Evolutionary conservation across 169 alveolate species (phyloP).

Genomic region (Plasmodium inui): DNA sequence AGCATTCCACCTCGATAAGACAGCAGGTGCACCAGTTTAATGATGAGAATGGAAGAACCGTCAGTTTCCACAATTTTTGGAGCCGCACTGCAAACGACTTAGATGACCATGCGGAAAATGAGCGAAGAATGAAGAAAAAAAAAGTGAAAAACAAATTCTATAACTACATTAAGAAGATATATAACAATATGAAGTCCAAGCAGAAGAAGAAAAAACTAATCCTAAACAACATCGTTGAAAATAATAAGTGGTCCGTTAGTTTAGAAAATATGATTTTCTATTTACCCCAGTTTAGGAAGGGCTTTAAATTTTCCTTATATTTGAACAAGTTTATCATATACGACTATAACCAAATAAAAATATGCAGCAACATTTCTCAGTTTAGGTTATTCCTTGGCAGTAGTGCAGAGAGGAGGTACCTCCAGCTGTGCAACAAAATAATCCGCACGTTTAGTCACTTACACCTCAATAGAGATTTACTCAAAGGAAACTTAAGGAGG

Average conservation of each 20-base stretch:
- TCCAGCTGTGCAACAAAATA: slow-evolving; percentile 57
- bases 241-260: slow-evolving; percentile 34
- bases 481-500: slow-evolving; percentile 39
- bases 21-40: background rate
- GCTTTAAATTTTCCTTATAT: slow-evolving; percentile 50
- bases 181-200: slow-evolving; percentile 33
- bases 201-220: slow-evolving; percentile 3
- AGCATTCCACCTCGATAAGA: slow-evolving; percentile 15
- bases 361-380: slow-evolving; percentile 64
- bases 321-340: slow-evolving; percentile 49
- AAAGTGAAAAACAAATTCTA: slow-evolving; percentile 28
- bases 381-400: slow-evolving; percentile 34
- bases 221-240: slow-evolving; percentile 39
- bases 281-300: slow-evolving; percentile 34
- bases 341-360: slow-evolving; percentile 55
- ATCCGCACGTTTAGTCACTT: slow-evolving; percentile 15
- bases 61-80: background rate
- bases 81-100: background rate
- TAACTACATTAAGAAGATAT: slow-evolving; percentile 35
- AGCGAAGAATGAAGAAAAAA: slow-evolving; percentile 5
- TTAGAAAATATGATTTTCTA: slow-evolving; percentile 28
- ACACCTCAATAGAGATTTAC: background rate
- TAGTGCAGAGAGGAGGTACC: slow-evolving; percentile 12
- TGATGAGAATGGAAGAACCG: background rate
- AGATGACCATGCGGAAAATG: background rate